Base-by-base conservation (phyloP, 2,329 filamentous ascomycete species). In the Blastomyces emzantsi region DNA sequence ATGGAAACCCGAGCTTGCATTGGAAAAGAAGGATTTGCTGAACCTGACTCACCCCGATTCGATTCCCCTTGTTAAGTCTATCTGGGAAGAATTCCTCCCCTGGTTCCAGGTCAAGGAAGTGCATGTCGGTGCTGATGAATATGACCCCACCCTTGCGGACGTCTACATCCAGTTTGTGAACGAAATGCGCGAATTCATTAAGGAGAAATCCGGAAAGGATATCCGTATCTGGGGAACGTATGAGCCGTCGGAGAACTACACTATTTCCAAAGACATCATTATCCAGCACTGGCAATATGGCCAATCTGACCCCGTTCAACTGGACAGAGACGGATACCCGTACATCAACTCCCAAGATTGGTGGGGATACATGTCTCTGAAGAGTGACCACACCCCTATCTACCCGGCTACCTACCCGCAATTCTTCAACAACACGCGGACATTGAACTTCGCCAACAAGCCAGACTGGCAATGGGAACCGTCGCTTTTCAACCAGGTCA, bases 161-260 rank as follows among this genome's bases (percentile, higher is more conserved):
- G 79, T 78, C 3, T 83, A 83, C 64, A 82, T 80, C 58, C 65
- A 64, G 7, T 83, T 81, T 64, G 82, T 82, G 60, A 78, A 81
- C 65, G 77, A 77, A 30, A 80, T 85, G 77, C 73, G 79, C 3
- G 66, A 70, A 1, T 83, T 79, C 63, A 78, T 85, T n/a, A 68
- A 69, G 0, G 63, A 73, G 1, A 75, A 66, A 0, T 71, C 72
- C 3, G 75, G 74, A 1, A 84, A 84, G 67, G 70, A 65, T 0
- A 78, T 81, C 2, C 79, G 82, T 1, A 84, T 84, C 56, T 85
- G 83, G 83, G 83, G 83, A 0, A 84, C 82, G 0, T 81, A 82
- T 60, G 79, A 81, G 22, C 81, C 82, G 0, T 74, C 73, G 1
- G 64, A 71, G 2, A 69, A 70, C 11, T 69, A 69, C 6, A 79